Evolutionary conservation across 2,329 filamentous ascomycete genomes (phyloP), one percentile per base, ranked within the genome.

Genomic region (Fusarium nematophilum): DNA sequence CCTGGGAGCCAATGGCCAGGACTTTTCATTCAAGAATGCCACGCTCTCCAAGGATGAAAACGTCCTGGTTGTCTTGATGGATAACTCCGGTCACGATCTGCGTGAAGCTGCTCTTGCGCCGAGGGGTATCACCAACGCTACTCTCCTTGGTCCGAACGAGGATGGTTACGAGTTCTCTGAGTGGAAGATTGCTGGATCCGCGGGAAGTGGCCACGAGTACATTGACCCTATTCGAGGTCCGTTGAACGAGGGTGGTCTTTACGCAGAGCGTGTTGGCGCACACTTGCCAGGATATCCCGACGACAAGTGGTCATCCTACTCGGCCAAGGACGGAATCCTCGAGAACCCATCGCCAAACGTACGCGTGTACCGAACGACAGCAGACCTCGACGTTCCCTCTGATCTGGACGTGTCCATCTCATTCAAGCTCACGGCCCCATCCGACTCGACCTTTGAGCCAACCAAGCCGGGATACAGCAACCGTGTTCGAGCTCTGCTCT

Each of bases 61-160:
- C 51, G 70, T 82, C 3, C 74, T 87, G 6, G 78, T 86, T n/a
- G 72, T 87, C 4, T 74, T 87, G 18, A 82, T 86, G 70, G 83
- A 88, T 64, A 81, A 87, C 72, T 85, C 82, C 14, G 86, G 86
- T 9, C 83, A 88, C 65, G 85, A 86, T 43, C 77, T 84, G 21
- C 80, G 79, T 0, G 75, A 75, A 2, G 77, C 74, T 1, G 81
- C 81, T 5, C 73, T 79, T 4, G 76, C 81, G 13, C 77, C 81
- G 8, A 73, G 83, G 36, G 84, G 84, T 5, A 85, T 86, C 61
- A 76, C 77, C 39, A 80, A 81, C 25, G 83, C 82, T 0, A 82
- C 78, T 2, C 78, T 86, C 1, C 34, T 82, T n/a, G 78, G 77
- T 0, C 64, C 72, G 3, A 59, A 62, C 4, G 51, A 57, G 8